Evolutionary conservation across 805 yeast genomes (phyloP).

Genomic region (Yueomyces sinensis): DNA sequence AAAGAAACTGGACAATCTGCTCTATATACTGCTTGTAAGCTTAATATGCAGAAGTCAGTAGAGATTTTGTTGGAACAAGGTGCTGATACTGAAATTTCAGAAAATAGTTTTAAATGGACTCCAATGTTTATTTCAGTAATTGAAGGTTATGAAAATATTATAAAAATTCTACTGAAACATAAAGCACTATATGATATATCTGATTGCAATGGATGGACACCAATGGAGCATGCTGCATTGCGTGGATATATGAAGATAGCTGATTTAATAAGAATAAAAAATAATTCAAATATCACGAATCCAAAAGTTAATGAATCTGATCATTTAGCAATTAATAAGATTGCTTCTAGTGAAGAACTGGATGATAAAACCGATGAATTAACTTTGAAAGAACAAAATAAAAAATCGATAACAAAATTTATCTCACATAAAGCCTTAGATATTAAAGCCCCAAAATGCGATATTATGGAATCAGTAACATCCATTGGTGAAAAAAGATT

Average conservation of each 20-base stretch:
- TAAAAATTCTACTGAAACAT: conserved; percentile 35
- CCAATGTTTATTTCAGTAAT: conserved; percentile 85
- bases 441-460: not conserved
- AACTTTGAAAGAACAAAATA: not conserved
- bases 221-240: conserved; percentile 91
- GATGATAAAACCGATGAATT: not conserved
- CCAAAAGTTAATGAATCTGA: conserved; percentile 7
- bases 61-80: conserved; percentile 39
- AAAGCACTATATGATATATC: conserved; percentile 42
- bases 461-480: conserved; percentile 48
- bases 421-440: not conserved
- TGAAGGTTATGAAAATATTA: conserved; percentile 58
- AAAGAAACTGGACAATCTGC: conserved; percentile 61
- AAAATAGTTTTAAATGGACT: conserved; percentile 81
- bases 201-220: conserved; percentile 91
- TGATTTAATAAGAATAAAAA: conserved; percentile 32
- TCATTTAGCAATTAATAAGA: not conserved
- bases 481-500: conserved; percentile 78
- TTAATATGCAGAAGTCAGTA: conserved; percentile 41
- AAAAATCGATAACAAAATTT: not conserved
- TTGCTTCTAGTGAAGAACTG: not conserved
- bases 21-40: conserved; percentile 64
- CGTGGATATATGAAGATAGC: conserved; percentile 75
- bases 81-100: conserved; percentile 69
- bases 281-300: conserved; percentile 10